Conservation (phyloP, 2,329 filamentous ascomycete genomes). For the Colletotrichum tamarilloi region DNA sequence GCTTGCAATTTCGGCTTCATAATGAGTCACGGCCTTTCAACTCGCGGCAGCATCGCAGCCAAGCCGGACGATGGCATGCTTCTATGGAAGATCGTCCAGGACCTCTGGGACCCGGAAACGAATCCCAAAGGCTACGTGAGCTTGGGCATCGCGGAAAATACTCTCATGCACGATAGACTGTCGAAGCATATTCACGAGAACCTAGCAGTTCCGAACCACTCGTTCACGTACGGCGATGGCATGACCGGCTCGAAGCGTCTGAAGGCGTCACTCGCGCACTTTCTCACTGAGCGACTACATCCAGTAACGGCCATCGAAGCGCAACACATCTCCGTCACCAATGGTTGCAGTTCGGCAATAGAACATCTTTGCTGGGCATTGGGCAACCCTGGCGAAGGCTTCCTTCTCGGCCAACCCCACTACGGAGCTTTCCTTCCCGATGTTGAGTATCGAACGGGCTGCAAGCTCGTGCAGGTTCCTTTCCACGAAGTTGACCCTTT, state of each 20-base stretch:
- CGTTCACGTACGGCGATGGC: conserved; percentile 56
- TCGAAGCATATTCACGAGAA: conserved; percentile 51
- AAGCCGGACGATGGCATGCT: conserved; percentile 41
- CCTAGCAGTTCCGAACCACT: conserved; percentile 43
- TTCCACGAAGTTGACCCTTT: conserved; percentile 16
- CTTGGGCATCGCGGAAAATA: conserved; percentile 64
- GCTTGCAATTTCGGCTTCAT: neutral
- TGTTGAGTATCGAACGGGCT: conserved; percentile 53
- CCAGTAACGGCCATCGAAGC: conserved; percentile 43
- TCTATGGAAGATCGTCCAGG: conserved; percentile 56
- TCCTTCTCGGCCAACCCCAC: conserved; percentile 55
- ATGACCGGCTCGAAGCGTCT: conserved; percentile 49
- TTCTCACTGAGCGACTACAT: conserved; percentile 49
- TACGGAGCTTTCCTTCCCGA: conserved; percentile 62
- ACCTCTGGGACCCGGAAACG: conserved; percentile 53
- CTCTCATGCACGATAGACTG: conserved; percentile 60
- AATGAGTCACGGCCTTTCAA: conserved; percentile 38
- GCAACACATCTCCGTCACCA: conserved; percentile 49
- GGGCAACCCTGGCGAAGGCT: conserved; percentile 51
- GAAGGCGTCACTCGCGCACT: conserved; percentile 45
- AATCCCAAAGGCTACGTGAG: conserved; percentile 60
- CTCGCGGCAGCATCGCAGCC: conserved; percentile 43
- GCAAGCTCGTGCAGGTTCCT: conserved; percentile 37
- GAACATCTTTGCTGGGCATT: conserved; percentile 54
- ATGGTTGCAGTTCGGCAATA: conserved; percentile 54